phyloP scores from a whole-genome alignment of 768 basidiomycete genomes.

The Amanita muscaria region DNA sequence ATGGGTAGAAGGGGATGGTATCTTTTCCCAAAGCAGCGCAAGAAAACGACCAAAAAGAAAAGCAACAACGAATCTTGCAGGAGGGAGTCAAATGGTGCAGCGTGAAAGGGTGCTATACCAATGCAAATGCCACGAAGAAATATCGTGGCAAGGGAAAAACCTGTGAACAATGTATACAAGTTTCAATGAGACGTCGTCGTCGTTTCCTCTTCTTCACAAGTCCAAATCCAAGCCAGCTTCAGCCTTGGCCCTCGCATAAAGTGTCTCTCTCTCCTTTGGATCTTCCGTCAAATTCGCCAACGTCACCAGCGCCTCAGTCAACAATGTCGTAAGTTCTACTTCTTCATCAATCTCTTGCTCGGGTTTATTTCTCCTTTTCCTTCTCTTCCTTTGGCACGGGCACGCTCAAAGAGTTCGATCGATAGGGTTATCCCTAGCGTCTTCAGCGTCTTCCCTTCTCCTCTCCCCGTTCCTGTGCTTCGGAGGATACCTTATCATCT shows the following conservation, averaged over 20 bases:
- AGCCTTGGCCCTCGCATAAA: conserved; percentile 42
- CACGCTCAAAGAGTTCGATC: conserved; percentile 31
- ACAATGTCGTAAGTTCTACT: conserved; percentile 25
- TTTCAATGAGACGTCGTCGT: background rate
- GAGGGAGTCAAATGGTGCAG: too few species aligned
- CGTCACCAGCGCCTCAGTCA: conserved; percentile 49
- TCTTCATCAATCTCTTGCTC: too few species aligned
- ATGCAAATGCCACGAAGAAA: too few species aligned
- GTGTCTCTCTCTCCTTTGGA: conserved; percentile 35
- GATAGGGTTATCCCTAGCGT: conserved; percentile 47
- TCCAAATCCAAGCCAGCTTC: conserved; percentile 35
- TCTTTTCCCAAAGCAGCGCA: too few species aligned
- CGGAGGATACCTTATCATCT: conserved; percentile 47
- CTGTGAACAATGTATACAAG: too few species aligned
- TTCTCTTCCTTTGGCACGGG: conserved; percentile 16
- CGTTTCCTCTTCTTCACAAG: conserved; percentile 11
- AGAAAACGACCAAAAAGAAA: too few species aligned
- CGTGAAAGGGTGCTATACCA: too few species aligned
- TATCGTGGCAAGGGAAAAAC: too few species aligned
- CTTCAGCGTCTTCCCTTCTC: conserved; percentile 40
- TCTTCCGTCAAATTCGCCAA: conserved; percentile 52
- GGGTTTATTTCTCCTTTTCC: too few species aligned
- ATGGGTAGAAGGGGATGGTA: too few species aligned
- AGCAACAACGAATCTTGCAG: too few species aligned
- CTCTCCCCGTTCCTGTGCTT: conserved; percentile 34